Conservation (phyloP, 352 stramenopile genomes). For the Phytopythium ostracodes region DNA sequence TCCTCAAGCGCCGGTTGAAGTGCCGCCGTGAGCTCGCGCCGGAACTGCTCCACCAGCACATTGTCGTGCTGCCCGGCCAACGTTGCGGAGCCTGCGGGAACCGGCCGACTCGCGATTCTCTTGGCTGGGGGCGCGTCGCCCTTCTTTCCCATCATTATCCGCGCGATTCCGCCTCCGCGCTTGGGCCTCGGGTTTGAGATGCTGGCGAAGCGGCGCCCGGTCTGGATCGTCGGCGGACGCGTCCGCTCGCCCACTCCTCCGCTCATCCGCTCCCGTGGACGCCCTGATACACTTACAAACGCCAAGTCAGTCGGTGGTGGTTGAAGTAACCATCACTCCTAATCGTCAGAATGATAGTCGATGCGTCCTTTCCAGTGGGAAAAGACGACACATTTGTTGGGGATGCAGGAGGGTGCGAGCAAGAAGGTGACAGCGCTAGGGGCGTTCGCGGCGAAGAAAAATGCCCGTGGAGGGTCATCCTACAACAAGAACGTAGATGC, state of each 20-base stretch:
- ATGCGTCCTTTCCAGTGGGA: not conserved
- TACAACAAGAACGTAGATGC: too few species aligned
- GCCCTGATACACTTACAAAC: too few species aligned
- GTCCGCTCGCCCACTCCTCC: not conserved
- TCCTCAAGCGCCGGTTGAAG: slow-evolving; percentile 36
- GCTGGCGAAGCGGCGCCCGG: not conserved
- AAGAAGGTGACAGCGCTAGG: not conserved
- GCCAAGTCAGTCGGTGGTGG: not conserved
- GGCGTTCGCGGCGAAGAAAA: not conserved
- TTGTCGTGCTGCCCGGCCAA: slow-evolving; percentile 11
- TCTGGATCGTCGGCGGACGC: not conserved
- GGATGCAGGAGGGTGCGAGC: not conserved
- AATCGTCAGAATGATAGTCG: too few species aligned
- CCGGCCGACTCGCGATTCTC: slow-evolving; percentile 8
- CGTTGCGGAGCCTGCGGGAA: not conserved
- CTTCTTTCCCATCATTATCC: not conserved
- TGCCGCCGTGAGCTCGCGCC: slow-evolving; percentile 38
- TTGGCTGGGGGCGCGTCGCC: slow-evolving; percentile 1
- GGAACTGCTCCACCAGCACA: slow-evolving; percentile 46
- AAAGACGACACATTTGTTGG: not conserved
- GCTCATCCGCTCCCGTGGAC: not conserved
- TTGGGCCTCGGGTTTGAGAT: not conserved
- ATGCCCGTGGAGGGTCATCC: not conserved
- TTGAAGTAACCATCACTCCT: too few species aligned
- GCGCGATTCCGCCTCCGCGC: not conserved